Evolutionary conservation across 164 flowering plant species (phyloP), one percentile per base, ranked within the genome.

Genomic region (Saururus chinensis): DNA sequence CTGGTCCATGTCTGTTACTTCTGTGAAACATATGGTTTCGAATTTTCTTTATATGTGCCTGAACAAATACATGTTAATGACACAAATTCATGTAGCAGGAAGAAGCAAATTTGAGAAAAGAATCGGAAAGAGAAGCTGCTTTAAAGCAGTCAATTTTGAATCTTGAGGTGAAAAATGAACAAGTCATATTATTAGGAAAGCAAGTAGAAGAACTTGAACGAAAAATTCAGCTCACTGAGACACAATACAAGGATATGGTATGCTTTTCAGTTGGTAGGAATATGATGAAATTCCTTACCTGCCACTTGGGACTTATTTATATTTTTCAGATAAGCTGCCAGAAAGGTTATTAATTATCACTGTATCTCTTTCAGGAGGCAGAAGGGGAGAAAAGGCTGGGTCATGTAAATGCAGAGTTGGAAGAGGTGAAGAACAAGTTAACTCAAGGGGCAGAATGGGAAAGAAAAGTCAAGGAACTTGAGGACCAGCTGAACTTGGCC

Each of bases 171-270:
- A 89, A 87, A 81, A 73, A 63, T 40, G 71, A 83, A 61, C 76
- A 83, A 68, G 67, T 78, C 51, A 6, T 40, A 26, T 65, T 72
- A 61, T 66, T 87, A 0, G 80, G 79, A 71, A 76, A 79, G 56
- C 82, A 81, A 67, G 59, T 87, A 20, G 80, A 81, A 69, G 92
- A 87, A 42, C 81, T 87, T 19, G 76, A 87, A 71, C 79, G 75
- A 71, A 84, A 80, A 69, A 57, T 83, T 66, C 77, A 82, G 67
- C 70, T 64, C 19, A 75, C 81, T 51, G 79, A 80, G 51, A 73
- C 82, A 41, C 73, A 70, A 56, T 60, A 62, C 1, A 74, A 66
- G 63, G 84, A 79, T 59, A 84, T 78, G 86, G 93, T 85, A 22
- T 59, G 67, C 10, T 40, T 52, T 24, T 26, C 41, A 4, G 51